Evolutionary conservation across 73 alveolate species (phyloP).

Genomic region (Stentor roeselii): DNA sequence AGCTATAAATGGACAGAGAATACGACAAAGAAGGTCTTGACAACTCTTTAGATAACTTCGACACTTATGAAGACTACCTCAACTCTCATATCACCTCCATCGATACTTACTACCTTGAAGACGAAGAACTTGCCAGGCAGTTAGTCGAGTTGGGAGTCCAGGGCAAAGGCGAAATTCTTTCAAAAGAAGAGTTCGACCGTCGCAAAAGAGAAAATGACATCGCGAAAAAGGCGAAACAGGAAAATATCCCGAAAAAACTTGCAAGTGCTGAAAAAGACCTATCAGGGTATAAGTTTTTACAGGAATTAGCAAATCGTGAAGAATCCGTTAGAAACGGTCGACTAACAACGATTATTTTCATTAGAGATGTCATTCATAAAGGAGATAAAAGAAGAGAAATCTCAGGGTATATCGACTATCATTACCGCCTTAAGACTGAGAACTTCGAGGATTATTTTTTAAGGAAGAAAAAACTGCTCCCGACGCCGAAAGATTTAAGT

Average conservation of each 20-base stretch:
- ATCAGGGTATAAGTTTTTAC: conserved; percentile 72
- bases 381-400: conserved; percentile 70
- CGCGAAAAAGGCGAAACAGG: conserved; percentile 66
- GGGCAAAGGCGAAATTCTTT: conserved; percentile 90
- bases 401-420: conserved; percentile 95
- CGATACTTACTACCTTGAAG: conserved; percentile 92
- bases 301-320: conserved; percentile 78
- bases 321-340: conserved; percentile 91
- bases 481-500: conserved; percentile 87
- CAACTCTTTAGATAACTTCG: conserved; percentile 62
- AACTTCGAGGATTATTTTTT: conserved; percentile 92
- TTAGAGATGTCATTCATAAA: conserved; percentile 70
- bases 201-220: conserved; percentile 89
- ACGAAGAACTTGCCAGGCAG: conserved; percentile 94
- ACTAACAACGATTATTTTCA: conserved; percentile 94
- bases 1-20: conserved; percentile 42
- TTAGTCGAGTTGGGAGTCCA: conserved; percentile 91
- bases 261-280: conserved; percentile 77
- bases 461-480: conserved; percentile 85
- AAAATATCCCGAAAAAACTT: conserved; percentile 32
- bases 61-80: conserved; percentile 84
- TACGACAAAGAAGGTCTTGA: conserved; percentile 63
- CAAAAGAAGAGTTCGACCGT: conserved; percentile 85
- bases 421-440: conserved; percentile 91
- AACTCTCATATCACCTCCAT: conserved; percentile 86